phyloP scores from a whole-genome alignment of 306 rosid genomes.

The Sicyos edulis region DNA sequence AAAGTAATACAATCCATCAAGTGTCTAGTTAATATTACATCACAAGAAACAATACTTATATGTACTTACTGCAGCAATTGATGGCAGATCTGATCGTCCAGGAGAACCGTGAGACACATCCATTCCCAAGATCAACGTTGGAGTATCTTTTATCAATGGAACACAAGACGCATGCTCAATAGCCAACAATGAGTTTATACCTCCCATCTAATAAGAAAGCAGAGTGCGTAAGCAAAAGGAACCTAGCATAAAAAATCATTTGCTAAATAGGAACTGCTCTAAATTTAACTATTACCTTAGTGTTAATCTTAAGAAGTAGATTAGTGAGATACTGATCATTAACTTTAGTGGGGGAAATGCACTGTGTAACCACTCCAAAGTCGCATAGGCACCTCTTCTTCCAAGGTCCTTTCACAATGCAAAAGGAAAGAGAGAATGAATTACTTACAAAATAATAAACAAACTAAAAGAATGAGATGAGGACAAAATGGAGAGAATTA shows the following conservation, averaged over 20 bases:
- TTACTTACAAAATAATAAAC: background rate
- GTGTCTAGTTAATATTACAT: background rate
- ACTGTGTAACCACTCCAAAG: constrained; percentile 66
- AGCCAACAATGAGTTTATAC: constrained; percentile 77
- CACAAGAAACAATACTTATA: constrained; percentile 15
- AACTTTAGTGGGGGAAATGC: constrained; percentile 71
- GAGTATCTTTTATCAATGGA: constrained; percentile 64
- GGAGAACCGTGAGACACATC: constrained; percentile 84
- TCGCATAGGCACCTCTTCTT: constrained; percentile 77
- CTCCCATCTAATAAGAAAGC: constrained; percentile 58
- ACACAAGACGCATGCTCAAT: constrained; percentile 61
- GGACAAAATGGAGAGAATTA: background rate
- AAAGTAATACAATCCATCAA: constrained; percentile 19
- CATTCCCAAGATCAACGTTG: constrained; percentile 91
- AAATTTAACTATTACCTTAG: constrained; percentile 53
- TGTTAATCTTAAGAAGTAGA: constrained; percentile 82
- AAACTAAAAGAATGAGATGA: background rate
- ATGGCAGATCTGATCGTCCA: constrained; percentile 64
- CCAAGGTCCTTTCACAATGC: constrained; percentile 65
- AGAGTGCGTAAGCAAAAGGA: constrained; percentile 21
- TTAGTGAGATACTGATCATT: constrained; percentile 78
- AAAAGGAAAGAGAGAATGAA: constrained; percentile 8
- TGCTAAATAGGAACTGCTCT: background rate
- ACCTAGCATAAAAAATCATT: constrained; percentile 7
- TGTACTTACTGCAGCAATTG: constrained; percentile 79